Conservation (phyloP, 2,329 filamentous ascomycete species). For the Diaporthe velutina region DNA sequence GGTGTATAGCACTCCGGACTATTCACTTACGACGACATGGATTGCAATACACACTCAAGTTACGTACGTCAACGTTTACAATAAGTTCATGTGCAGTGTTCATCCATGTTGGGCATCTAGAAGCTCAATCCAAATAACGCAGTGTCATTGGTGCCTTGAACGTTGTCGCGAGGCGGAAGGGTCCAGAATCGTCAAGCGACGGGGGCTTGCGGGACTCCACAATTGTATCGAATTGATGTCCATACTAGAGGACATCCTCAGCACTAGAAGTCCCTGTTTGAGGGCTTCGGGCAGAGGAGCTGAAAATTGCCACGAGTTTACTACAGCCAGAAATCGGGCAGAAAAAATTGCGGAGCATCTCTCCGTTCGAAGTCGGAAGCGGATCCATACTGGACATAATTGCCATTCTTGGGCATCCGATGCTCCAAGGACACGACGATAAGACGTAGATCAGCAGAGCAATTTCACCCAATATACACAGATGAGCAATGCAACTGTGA, state of each 20-base stretch:
- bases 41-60: background rate
- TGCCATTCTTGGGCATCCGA: background rate
- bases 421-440: background rate
- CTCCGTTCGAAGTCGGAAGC: background rate
- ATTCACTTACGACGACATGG: background rate
- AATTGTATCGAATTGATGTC: background rate
- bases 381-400: background rate
- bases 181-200: background rate
- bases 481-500: background rate
- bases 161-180: background rate
- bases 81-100: background rate
- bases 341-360: background rate
- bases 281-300: background rate
- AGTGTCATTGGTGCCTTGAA: background rate
- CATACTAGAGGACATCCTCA: background rate
- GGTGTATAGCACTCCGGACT: background rate
- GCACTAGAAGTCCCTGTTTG: background rate
- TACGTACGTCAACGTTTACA: background rate
- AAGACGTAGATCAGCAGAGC: background rate
- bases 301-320: fast-evolving
- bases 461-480: background rate
- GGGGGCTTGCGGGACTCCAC: background rate
- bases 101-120: background rate
- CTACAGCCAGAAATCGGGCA: background rate
- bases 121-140: background rate